Evolutionary conservation across 345 rosid genomes (phyloP).

Genomic region (Hibiscus tridactylites): DNA sequence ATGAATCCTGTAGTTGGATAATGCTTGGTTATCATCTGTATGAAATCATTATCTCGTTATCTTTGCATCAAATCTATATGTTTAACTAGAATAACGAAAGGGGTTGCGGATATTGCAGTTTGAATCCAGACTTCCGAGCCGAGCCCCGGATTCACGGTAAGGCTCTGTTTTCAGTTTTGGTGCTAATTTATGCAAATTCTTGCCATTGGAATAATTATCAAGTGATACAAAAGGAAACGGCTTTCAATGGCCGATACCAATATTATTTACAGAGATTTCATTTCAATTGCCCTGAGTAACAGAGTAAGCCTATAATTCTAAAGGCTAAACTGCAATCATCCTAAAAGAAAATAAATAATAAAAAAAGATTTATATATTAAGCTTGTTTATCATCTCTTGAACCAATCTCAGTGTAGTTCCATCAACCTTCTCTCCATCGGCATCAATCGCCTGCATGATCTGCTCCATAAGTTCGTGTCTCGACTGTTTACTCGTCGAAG

Average conservation of each 20-base stretch:
- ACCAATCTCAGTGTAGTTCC: constrained; percentile 47
- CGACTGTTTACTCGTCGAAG: constrained; percentile 25
- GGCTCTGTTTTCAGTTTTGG: background rate
- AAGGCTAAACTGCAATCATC: background rate
- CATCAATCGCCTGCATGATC: constrained; percentile 66
- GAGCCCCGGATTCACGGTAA: background rate
- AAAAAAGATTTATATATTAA: constrained; percentile 26
- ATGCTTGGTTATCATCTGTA: background rate
- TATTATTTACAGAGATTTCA: constrained; percentile 2
- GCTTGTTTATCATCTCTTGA: constrained; percentile 76
- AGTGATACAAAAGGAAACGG: background rate
- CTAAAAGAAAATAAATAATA: background rate
- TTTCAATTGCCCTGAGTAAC: background rate
- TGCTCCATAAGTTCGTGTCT: constrained; percentile 47
- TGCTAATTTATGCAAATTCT: background rate
- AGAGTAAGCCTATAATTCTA: background rate
- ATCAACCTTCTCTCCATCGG: constrained; percentile 38
- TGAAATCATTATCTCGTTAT: background rate
- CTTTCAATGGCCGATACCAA: background rate
- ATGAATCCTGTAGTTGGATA: background rate
- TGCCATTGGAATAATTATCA: background rate
- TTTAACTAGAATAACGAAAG: background rate
- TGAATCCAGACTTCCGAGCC: background rate
- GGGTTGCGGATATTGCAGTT: background rate
- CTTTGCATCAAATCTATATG: background rate